A percentile compares a stretch with the other conserved stretches of the same genome.
These are phyloP conservation scores for Pyrenophora graminea DNA, from an alignment of 2,329 filamentous ascomycete species.

Conservation along the genomic window DNA sequence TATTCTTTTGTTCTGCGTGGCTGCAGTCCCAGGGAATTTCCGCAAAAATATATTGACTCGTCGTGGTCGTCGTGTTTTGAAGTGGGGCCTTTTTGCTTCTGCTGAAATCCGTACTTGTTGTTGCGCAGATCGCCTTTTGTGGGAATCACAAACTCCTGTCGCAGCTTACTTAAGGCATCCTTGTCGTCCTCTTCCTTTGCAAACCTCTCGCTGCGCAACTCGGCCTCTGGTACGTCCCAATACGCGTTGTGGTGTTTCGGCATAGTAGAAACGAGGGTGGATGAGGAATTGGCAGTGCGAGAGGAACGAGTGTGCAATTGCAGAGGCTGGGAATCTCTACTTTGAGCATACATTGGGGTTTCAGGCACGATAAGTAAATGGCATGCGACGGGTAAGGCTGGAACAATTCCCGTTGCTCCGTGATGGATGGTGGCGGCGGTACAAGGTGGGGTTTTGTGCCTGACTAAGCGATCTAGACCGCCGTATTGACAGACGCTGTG, in stretches of 20 bases:
- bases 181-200: constrained; percentile 42
- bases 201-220: constrained; percentile 39
- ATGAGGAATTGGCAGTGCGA: background rate
- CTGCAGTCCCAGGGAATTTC: constrained; percentile 86
- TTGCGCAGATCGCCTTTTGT: constrained; percentile 72
- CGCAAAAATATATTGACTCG: constrained; percentile 77
- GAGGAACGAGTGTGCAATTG: background rate
- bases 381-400: constrained; percentile 11
- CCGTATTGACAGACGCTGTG: background rate
- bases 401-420: constrained; percentile 13
- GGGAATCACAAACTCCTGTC: constrained; percentile 77
- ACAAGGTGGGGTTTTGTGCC: constrained; percentile 11
- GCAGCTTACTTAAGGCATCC: constrained; percentile 49
- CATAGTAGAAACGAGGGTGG: constrained; percentile 25
- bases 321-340: background rate
- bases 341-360: constrained; percentile 1
- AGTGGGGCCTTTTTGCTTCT: constrained; percentile 2
- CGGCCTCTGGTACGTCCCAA: constrained; percentile 16
- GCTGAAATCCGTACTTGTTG: constrained; percentile 50
- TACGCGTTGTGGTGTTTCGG: constrained; percentile 32
- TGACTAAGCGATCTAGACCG: constrained; percentile 26
- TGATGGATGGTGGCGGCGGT: constrained; percentile 15
- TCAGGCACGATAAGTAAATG: constrained; percentile 13
- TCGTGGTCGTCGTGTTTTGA: constrained; percentile 40
- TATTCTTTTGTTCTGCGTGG: constrained; percentile 69